Evolutionary conservation across 148 eudicot genomes (phyloP).

Genomic region (Limonium bicolor): DNA sequence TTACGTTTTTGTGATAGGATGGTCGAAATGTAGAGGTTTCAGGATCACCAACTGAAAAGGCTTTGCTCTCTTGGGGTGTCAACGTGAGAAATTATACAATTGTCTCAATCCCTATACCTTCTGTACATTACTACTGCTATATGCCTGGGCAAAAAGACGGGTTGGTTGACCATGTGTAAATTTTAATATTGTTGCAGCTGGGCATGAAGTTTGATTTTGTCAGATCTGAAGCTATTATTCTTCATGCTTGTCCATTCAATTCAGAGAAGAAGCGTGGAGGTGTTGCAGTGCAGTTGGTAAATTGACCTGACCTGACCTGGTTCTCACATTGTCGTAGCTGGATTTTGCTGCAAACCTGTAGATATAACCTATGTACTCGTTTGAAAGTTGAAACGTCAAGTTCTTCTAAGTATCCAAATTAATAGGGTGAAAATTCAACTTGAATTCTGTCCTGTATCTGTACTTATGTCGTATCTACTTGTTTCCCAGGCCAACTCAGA

Average conservation of each 20-base stretch:
- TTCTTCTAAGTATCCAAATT: too few relatives aligned
- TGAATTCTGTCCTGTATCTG: background rate
- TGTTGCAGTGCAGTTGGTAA: constrained; percentile 72
- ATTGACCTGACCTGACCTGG: constrained; percentile 5
- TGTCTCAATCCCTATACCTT: background rate
- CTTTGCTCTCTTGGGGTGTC: constrained; percentile 74
- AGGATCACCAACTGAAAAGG: constrained; percentile 94
- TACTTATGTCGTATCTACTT: background rate
- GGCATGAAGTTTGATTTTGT: constrained; percentile 78
- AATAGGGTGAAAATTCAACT: too few relatives aligned
- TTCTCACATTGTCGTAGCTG: too few relatives aligned
- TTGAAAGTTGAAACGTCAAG: too few relatives aligned
- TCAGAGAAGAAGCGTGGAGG: constrained; percentile 90
- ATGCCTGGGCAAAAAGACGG: too few relatives aligned
- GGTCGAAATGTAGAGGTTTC: constrained; percentile 52
- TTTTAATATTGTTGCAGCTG: constrained; percentile 21
- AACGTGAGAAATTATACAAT: constrained; percentile 27
- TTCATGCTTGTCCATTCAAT: constrained; percentile 80
- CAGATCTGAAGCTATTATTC: constrained; percentile 45
- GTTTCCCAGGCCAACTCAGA: constrained; percentile 45
- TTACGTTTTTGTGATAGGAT: constrained; percentile 21
- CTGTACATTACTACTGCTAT: background rate
- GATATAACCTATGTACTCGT: too few relatives aligned
- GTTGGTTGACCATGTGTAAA: too few relatives aligned
- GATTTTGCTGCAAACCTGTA: too few relatives aligned